Evolutionary conservation across 1,284 basidiomycete genomes (phyloP).

Genomic region (Lentinula novae-zelandiae): DNA sequence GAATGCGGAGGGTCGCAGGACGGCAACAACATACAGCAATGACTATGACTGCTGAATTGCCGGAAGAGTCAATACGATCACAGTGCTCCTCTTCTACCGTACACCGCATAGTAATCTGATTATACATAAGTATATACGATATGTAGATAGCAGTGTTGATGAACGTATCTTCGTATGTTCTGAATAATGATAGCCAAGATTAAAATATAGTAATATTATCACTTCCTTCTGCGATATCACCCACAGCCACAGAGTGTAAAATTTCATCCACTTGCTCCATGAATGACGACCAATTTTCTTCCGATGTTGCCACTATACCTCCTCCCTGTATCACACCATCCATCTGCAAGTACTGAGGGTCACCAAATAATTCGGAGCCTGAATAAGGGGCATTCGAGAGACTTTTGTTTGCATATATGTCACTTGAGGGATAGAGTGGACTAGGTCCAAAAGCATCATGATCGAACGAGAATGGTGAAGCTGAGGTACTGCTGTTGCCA

Average conservation of each 20-base stretch:
- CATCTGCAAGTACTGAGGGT: neutral
- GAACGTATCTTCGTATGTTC: too few species aligned
- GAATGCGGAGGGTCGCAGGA: too few species aligned
- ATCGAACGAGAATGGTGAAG: neutral
- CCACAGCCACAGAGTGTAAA: neutral
- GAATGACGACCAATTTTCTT: neutral
- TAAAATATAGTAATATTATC: neutral
- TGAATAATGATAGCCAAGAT: neutral
- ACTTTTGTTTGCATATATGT: neutral
- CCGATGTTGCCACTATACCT: neutral
- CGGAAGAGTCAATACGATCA: too few species aligned
- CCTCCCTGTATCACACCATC: neutral
- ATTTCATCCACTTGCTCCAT: slow-evolving; percentile 1
- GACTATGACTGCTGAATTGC: too few species aligned
- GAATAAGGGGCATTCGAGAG: neutral
- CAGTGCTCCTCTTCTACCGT: too few species aligned
- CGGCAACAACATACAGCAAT: too few species aligned
- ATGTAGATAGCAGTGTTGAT: too few species aligned
- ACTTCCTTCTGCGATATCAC: neutral
- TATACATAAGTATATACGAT: too few species aligned
- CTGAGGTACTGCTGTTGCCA: neutral
- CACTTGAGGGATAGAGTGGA: neutral
- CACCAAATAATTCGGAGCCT: neutral
- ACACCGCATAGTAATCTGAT: too few species aligned
- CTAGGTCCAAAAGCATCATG: neutral